Percentiles rank a stretch among this genome's conserved stretches.
Conservation (phyloP, 805 yeast genomes). For the Danielozyma ontarioensis region DNA sequence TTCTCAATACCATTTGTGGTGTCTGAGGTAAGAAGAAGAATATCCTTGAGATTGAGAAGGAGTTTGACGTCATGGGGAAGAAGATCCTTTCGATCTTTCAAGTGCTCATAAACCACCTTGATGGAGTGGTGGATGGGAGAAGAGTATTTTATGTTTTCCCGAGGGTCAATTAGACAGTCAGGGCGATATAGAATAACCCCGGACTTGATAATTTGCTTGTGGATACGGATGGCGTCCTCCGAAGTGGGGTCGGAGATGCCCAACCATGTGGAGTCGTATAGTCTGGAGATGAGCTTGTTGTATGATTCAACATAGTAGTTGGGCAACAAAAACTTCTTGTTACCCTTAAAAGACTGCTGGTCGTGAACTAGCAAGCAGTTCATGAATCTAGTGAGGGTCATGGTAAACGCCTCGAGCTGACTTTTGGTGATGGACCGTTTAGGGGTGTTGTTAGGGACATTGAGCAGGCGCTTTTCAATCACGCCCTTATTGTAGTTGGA, state of each 20-base stretch:
- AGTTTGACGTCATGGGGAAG: conserved; percentile 12
- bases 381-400: conserved; percentile 18
- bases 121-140: conserved; percentile 16
- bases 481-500: conserved; percentile 17
- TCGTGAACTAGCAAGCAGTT: conserved; percentile 16
- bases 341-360: conserved; percentile 5
- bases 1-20: conserved; percentile 9
- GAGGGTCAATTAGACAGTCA: conserved; percentile 12
- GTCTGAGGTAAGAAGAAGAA: conserved; percentile 10
- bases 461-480: conserved; percentile 7
- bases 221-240: conserved; percentile 11
- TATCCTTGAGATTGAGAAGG: conserved; percentile 11
- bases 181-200: conserved; percentile 28
- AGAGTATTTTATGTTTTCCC: conserved; percentile 12
- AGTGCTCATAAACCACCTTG: conserved; percentile 15
- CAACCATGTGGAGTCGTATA: conserved; percentile 23
- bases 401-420: conserved; percentile 19
- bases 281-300: conserved; percentile 18
- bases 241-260: conserved; percentile 8
- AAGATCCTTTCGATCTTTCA: conserved; percentile 13
- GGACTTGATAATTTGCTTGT: conserved; percentile 21
- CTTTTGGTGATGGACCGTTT: conserved; percentile 17
- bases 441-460: conserved; percentile 19
- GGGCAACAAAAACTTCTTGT: conserved; percentile 11
- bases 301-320: conserved; percentile 18